Evolutionary conservation across 768 basidiomycete genomes (phyloP), one percentile per base, ranked within the genome.

Genomic region (Mycena olivaceomarginata): DNA sequence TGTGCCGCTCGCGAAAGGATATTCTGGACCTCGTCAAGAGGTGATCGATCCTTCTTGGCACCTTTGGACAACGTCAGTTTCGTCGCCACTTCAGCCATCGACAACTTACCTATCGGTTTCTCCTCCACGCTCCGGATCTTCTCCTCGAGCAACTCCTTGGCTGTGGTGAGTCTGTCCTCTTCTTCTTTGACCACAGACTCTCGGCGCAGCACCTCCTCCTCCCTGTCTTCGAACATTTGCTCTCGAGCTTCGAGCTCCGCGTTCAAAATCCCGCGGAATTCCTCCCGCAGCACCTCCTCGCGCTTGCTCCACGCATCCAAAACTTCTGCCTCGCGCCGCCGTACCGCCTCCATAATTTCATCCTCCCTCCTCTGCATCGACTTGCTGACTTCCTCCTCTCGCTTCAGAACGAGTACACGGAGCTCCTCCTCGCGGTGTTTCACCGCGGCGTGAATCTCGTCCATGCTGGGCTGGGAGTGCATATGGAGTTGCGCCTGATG

Each of bases 21-120:
- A 77, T 94, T 95, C 85, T 93, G 94, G 37, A 96, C 92, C 82
- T 96, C 95, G 81, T 96, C 94, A 5, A 96, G 84, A 6, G 94
- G 94, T 10, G 88, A 89, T 82, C 78, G 72, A 60, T 79, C 78
- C 59, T 79, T 79, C 64, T 79, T 79, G 69, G 8, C 25, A 69
- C 70, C 77, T 78, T 89, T 88, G 63, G 43, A 48, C 11, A 65
- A 64, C 10, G 22, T 79, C 43, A 75, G 67, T 64, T 2, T 12
- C 51, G 40, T 45, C 8, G 37, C 40, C 16, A 22, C 48, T 20
- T 56, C 5, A 15, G 5, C 5, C 1, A 43, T 4, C n/a, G 31
- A 71, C 39, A n/a, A 69, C 67, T 13, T 65, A 76, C 75, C 80
- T 48, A 60, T 41, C 13, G 75, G 64, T 60, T 67, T 79, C 39